Base-by-base conservation (phyloP, 2,329 filamentous ascomycete species). In the Penicillium sclerotiorum region DNA sequence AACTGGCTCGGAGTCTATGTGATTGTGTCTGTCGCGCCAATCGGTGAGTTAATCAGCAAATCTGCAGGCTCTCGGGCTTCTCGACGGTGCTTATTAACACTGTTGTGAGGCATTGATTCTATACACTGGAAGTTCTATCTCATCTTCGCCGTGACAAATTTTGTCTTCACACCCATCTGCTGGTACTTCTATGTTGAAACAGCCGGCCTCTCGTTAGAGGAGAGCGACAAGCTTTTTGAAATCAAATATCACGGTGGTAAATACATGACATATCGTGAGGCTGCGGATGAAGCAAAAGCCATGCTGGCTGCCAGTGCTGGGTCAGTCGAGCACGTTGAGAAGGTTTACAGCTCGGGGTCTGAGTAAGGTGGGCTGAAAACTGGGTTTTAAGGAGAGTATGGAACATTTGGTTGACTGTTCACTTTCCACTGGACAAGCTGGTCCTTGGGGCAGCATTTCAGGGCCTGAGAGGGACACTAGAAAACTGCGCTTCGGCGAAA, bases 1-100 rank as follows among this genome's bases (percentile, higher is more conserved):
- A 55, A 53, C 43, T 53, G 49, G 46, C 8, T 50, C 49, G 55
- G 79, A 78, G 48, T 79, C 79, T n/a, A n/a, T 51, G 73, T 79
- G 41, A 63, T 69, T 32, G 67, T 69, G 35, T 67, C 68, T 65
- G 67, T 69, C 23, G 69, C 67, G 1, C 67, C 67, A 6, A 56
- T 65, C 11, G 25, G 25, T 28, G 7, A 28, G 25, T 28, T n/a
- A n/a, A n/a, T n/a, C n/a, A n/a, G n/a, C n/a, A n/a, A n/a, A n/a
- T n/a, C n/a, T n/a, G n/a, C n/a, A n/a, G 12, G 7, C 25, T 7
- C 25, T 28, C 25, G 12, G 25, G 7, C 25, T 28, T 12, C 12
- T 28, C 25, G 7, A 7, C 12, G 7, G 25, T 28, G 7, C 12
- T 28, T 28, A 7, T 28, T 28, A 28, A 28, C 12, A 28, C 25